Conservation (phyloP, 169 alveolate species). For the Plasmodium reichenowi region DNA sequence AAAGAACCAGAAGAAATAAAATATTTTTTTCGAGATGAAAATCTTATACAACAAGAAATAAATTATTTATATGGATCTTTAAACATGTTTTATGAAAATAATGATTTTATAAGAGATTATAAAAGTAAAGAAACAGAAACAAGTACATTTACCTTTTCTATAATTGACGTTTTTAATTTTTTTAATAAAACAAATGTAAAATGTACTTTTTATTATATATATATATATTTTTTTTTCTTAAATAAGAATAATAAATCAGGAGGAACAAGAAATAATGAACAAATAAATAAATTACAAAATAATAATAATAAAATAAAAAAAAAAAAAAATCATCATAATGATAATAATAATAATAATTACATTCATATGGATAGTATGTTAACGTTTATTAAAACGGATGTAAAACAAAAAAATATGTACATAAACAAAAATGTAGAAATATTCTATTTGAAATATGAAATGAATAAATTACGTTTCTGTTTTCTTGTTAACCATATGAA, state of each 20-base stretch:
- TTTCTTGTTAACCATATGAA: background rate
- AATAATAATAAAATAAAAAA: background rate
- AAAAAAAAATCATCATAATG: no score
- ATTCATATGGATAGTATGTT: background rate
- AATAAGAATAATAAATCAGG: constrained; percentile 2
- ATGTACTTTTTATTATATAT: constrained; percentile 1
- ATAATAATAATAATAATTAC: background rate
- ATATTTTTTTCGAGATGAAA: background rate
- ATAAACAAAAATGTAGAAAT: background rate
- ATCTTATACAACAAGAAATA: background rate
- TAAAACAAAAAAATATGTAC: background rate
- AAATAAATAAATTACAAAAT: background rate
- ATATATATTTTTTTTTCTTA: constrained; percentile 1
- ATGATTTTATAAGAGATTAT: background rate
- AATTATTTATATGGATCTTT: constrained; percentile 15
- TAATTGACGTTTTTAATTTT: background rate
- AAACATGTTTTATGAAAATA: constrained; percentile 6
- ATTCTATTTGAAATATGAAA: background rate
- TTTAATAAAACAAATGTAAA: constrained; percentile 6
- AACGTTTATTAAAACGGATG: background rate
- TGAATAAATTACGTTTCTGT: background rate
- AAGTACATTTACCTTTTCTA: constrained; percentile 6
- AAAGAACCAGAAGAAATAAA: no score
- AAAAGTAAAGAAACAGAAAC: background rate
- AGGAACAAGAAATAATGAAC: background rate